phyloP scores from a whole-genome alignment of 1,284 basidiomycete genomes.

The Agroathelia rolfsii region DNA sequence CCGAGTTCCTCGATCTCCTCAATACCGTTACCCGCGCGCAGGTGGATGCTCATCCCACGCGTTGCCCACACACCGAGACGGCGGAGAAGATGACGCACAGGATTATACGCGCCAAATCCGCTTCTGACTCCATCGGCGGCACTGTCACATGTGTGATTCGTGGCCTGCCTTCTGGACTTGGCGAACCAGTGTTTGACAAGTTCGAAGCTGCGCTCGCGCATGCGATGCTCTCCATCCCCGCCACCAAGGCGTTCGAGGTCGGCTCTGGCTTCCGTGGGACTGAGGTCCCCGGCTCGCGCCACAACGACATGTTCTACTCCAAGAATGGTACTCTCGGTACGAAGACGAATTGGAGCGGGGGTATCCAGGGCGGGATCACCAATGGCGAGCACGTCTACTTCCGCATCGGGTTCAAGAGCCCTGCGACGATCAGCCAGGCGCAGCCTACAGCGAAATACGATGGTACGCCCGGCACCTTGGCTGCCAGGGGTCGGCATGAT shows the following conservation, averaged over 20 bases:
- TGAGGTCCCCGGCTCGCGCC: constrained; percentile 85
- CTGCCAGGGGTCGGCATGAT: constrained; percentile 90
- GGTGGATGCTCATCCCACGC: constrained; percentile 82
- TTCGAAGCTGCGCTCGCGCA: constrained; percentile 94
- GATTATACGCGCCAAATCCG: constrained; percentile 88
- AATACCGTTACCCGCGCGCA: constrained; percentile 75
- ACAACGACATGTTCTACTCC: constrained; percentile 86
- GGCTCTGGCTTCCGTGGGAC: constrained; percentile 96
- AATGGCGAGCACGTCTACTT: constrained; percentile 99
- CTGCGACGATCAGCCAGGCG: constrained; percentile 92
- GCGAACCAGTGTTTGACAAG: constrained; percentile 98
- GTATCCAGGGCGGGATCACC: constrained; percentile 95
- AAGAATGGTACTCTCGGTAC: constrained; percentile 78
- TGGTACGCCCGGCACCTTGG: constrained; percentile 79
- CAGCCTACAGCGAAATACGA: constrained; percentile 91
- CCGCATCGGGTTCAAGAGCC: constrained; percentile 95
- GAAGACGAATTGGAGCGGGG: constrained; percentile 91
- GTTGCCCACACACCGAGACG: constrained; percentile 87
- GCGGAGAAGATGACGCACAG: constrained; percentile 89
- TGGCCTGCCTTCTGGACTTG: constrained; percentile 81
- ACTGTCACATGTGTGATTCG: constrained; percentile 96
- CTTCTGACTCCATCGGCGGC: constrained; percentile 92
- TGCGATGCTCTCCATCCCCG: constrained; percentile 98
- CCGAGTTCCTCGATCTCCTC: constrained; percentile 79
- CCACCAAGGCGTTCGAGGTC: constrained; percentile 97